Percentiles rank a stretch among this genome's conserved stretches.
Conservation (phyloP, 441 rosid genomes). For the Populus hybrid region DNA sequence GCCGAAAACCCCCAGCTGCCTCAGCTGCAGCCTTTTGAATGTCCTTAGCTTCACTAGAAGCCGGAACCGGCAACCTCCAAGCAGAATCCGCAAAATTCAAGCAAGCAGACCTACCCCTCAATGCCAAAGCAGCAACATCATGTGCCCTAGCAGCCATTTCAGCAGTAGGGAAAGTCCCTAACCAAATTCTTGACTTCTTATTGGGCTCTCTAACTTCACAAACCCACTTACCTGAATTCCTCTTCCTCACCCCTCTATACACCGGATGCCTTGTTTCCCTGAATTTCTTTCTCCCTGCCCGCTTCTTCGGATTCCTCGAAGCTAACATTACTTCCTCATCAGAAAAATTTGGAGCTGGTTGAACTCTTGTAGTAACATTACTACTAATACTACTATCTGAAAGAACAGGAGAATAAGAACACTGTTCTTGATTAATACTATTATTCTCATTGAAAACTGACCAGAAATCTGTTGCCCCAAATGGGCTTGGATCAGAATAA, state of each 20-base stretch:
- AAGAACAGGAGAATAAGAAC: neutral
- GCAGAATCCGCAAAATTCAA: too few species aligned
- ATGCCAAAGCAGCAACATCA: too few species aligned
- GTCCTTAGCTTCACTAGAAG: too few species aligned
- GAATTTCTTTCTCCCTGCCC: constrained; percentile 16
- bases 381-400: neutral
- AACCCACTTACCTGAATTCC: constrained; percentile 66
- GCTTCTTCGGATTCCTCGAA: constrained; percentile 26
- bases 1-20: too few species aligned
- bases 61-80: too few species aligned
- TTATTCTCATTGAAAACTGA: neutral
- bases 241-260: constrained; percentile 54
- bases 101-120: too few species aligned
- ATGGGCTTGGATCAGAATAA: neutral
- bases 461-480: neutral
- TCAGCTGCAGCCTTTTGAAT: too few species aligned
- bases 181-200: constrained; percentile 55
- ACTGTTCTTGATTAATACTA: neutral
- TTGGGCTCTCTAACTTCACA: constrained; percentile 52
- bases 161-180: constrained; percentile 53
- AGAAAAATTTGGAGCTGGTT: neutral
- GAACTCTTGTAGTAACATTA: neutral
- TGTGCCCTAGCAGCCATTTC: constrained; percentile 34
- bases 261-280: constrained; percentile 68
- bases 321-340: constrained; percentile 9